These are phyloP conservation scores for Lasiodiplodia citricola DNA, from an alignment of 2,329 filamentous ascomycete genomes.

Conservation along the genomic window DNA sequence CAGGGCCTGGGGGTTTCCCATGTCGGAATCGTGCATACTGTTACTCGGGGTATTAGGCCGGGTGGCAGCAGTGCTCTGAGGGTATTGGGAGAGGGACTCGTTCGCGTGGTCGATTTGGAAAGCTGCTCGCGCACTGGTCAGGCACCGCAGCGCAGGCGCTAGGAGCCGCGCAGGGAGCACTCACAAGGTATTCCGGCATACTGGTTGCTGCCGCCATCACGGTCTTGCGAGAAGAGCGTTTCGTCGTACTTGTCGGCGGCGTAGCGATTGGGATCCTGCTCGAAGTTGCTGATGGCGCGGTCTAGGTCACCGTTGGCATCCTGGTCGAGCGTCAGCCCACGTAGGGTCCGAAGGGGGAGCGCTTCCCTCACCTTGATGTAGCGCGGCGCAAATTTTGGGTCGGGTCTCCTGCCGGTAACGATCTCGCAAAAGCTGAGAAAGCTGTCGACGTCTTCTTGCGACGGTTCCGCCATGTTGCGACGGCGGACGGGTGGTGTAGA, in stretches of 20 bases:
- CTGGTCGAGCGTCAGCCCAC: conserved; percentile 10
- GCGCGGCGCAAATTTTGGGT: conserved; percentile 11
- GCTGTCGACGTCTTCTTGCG: conserved; percentile 21
- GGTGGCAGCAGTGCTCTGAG: conserved; percentile 26
- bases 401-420: background rate
- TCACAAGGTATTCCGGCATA: conserved; percentile 24
- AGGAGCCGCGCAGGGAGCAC: background rate
- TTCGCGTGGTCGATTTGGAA: conserved; percentile 27
- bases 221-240: conserved; percentile 25
- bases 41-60: conserved; percentile 27
- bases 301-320: conserved; percentile 24
- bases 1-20: conserved; percentile 5
- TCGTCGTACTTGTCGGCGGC: conserved; percentile 25
- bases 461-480: conserved; percentile 22
- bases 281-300: conserved; percentile 22
- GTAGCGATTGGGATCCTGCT: conserved; percentile 25
- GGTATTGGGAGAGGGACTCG: conserved; percentile 21
- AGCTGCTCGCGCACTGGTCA: conserved; percentile 23
- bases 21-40: conserved; percentile 25
- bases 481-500: background rate
- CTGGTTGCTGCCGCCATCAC: conserved; percentile 25
- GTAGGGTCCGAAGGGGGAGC: background rate
- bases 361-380: conserved; percentile 14
- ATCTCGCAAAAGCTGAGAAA: conserved; percentile 13
- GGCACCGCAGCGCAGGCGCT: conserved; percentile 8